These are phyloP conservation scores for Phytophthora multivora DNA, from an alignment of 352 stramenopile species.

Conservation along the genomic window DNA sequence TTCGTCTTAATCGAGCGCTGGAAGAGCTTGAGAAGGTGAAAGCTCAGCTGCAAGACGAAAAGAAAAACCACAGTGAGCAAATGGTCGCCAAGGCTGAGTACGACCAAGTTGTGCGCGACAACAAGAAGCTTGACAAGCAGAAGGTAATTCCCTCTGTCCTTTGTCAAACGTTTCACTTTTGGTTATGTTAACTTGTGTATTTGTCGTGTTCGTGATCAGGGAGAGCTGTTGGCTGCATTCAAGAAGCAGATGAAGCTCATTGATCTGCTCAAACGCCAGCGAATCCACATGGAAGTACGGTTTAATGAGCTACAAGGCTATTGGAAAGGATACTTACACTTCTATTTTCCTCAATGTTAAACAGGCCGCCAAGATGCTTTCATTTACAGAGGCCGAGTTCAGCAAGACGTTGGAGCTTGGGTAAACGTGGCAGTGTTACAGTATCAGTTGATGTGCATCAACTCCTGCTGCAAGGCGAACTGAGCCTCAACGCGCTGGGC, in stretches of 20 bases:
- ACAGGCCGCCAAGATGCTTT: slow-evolving; percentile 84
- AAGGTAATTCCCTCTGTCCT: slow-evolving; percentile 43
- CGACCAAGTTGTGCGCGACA: slow-evolving; percentile 65
- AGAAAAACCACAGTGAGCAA: slow-evolving; percentile 48
- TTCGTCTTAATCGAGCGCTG: slow-evolving; percentile 75
- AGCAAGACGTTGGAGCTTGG: slow-evolving; percentile 75
- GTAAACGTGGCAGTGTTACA: slow-evolving; percentile 16
- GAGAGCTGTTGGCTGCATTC: slow-evolving; percentile 73
- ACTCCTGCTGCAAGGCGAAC: slow-evolving; percentile 67
- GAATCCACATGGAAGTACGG: slow-evolving; percentile 83
- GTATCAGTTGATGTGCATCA: slow-evolving; percentile 54
- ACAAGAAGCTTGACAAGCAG: slow-evolving; percentile 83
- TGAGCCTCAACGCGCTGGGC: slow-evolving; percentile 71
- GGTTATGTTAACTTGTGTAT: background rate
- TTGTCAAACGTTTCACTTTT: background rate
- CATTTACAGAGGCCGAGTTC: slow-evolving; percentile 86
- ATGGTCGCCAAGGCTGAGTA: slow-evolving; percentile 58
- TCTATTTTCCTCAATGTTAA: slow-evolving; percentile 4
- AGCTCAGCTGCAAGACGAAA: slow-evolving; percentile 64
- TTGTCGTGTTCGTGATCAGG: slow-evolving; percentile 36
- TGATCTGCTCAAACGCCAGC: slow-evolving; percentile 83
- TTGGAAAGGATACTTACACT: slow-evolving; percentile 10
- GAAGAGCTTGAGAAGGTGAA: slow-evolving; percentile 83
- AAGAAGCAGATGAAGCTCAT: slow-evolving; percentile 91
- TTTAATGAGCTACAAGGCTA: background rate